Conservation (phyloP, 768 basidiomycete species). For the Phylloporus arenicola region DNA sequence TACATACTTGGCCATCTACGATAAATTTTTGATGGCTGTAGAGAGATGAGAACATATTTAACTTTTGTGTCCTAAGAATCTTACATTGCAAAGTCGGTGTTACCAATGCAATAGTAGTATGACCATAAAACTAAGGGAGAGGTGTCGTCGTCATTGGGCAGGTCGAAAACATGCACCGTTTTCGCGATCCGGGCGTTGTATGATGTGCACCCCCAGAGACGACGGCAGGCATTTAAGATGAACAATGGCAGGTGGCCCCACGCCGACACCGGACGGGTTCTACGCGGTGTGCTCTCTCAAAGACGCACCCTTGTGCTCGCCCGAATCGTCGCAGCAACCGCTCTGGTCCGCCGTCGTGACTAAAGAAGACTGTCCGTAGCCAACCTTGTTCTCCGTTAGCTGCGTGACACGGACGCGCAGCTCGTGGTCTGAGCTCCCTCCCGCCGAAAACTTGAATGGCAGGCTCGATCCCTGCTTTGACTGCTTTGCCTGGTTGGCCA, state of each 20-base stretch:
- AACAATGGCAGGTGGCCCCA: background rate
- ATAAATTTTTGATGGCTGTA: too few relatives aligned
- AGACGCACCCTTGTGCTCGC: background rate
- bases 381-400: background rate
- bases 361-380: background rate
- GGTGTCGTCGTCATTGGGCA: too few relatives aligned
- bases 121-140: too few relatives aligned
- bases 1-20: too few relatives aligned
- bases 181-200: background rate
- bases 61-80: too few relatives aligned
- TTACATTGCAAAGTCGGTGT: too few relatives aligned
- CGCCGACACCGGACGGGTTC: background rate
- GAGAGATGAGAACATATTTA: too few relatives aligned
- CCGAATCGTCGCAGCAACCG: background rate
- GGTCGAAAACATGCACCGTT: background rate
- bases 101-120: too few relatives aligned
- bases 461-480: background rate
- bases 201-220: background rate
- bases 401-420: conserved; percentile 4
- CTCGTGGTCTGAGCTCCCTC: background rate
- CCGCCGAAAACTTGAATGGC: background rate
- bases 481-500: conserved; percentile 2
- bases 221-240: background rate
- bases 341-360: background rate
- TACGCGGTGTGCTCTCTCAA: background rate